Percentiles rank a stretch among this genome's conserved stretches.
These are phyloP conservation scores for Lichtheimia ornata DNA, from an alignment of 371 early-diverging fungal genomes.

Conservation along the genomic window DNA sequence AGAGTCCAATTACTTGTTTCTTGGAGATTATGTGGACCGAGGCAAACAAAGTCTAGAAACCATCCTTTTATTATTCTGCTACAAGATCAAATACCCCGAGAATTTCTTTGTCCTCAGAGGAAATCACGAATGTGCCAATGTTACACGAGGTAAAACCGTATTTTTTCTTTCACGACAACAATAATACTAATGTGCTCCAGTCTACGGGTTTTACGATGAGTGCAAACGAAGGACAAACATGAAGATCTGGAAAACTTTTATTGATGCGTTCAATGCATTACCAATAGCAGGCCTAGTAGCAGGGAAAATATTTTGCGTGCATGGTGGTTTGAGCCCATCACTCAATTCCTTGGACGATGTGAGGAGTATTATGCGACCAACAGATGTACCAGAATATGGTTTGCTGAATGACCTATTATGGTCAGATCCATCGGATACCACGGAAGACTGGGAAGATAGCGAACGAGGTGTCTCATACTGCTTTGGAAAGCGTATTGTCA, in stretches of 20 bases:
- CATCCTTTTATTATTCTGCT: conserved; percentile 88
- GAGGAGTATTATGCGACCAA: conserved; percentile 85
- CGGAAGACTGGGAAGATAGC: conserved; percentile 94
- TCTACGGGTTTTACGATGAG: conserved; percentile 99
- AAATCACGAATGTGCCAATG: conserved; percentile 98
- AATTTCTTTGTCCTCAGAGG: conserved; percentile 96
- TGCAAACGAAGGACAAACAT: conserved; percentile 95
- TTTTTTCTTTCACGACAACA: no score
- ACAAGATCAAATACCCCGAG: conserved; percentile 95
- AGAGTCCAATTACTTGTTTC: conserved; percentile 85
- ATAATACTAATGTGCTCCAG: conserved; percentile 1
- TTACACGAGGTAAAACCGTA: conserved; percentile 77
- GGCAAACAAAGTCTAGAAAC: conserved; percentile 96
- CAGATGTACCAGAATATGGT: conserved; percentile 97
- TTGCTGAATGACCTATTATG: conserved; percentile 86
- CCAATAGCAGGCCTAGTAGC: conserved; percentile 97
- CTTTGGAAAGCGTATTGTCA: conserved; percentile 90
- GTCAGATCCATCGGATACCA: conserved; percentile 84
- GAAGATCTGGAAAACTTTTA: conserved; percentile 97
- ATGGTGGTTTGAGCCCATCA: conserved; percentile 95
- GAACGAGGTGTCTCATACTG: conserved; percentile 97
- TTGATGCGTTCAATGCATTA: conserved; percentile 97
- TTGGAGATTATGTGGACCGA: conserved; percentile 98
- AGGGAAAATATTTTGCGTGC: conserved; percentile 97
- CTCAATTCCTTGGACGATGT: conserved; percentile 92